phyloP scores from a whole-genome alignment of 73 alveolate species.

The Paramecium sexaurelia region DNA sequence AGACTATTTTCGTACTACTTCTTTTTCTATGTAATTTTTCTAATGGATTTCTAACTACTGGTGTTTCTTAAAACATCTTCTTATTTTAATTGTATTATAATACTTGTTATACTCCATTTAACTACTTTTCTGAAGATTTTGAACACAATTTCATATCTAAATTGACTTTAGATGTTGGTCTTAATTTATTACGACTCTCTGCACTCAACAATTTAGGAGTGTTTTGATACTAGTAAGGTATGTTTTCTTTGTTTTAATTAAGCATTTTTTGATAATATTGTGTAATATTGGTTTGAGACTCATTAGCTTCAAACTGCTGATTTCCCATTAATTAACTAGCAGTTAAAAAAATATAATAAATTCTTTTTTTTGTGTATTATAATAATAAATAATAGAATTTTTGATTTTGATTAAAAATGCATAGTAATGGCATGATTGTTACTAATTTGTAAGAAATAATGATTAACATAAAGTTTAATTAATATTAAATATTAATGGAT shows the following conservation, averaged over 20 bases:
- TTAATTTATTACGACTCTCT: conserved; percentile 6
- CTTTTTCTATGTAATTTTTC: conserved; percentile 12
- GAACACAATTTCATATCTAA: neutral
- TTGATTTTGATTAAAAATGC: neutral
- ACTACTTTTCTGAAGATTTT: neutral
- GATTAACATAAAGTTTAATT: neutral
- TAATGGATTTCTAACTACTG: neutral
- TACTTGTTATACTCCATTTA: neutral
- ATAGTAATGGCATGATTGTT: neutral
- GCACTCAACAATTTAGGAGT: neutral
- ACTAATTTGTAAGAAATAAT: neutral
- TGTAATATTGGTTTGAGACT: neutral
- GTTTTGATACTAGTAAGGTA: neutral
- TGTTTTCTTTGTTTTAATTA: neutral
- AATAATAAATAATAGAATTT: neutral
- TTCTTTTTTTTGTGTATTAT: neutral
- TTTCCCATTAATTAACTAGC: conserved; percentile 28
- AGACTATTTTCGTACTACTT: conserved; percentile 13
- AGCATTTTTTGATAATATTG: conserved; percentile 7
- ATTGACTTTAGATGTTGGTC: conserved; percentile 35
- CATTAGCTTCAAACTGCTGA: conserved; percentile 6
- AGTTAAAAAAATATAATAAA: neutral
- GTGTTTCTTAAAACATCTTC: conserved; percentile 18
- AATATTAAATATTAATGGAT: neutral
- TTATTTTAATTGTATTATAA: neutral